Percentiles rank a stretch among this genome's conserved stretches.
phyloP scores from a whole-genome alignment of 2,329 filamentous ascomycete species.

The Fusarium albosuccineum region DNA sequence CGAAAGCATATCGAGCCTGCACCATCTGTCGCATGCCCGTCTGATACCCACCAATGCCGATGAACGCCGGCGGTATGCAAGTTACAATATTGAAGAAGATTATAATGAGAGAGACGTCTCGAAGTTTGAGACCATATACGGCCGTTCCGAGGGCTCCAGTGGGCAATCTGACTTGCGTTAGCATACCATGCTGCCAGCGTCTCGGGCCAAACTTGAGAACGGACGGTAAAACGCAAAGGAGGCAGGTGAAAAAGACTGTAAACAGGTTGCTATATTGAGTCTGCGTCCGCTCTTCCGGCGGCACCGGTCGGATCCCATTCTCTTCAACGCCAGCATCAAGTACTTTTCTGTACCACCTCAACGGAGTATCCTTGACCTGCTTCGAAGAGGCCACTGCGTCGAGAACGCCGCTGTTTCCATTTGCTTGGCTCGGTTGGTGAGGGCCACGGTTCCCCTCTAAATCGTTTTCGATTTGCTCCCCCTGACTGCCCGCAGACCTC shows the following conservation, averaged over 20 bases:
- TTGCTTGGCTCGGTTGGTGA: background rate
- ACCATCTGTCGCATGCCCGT: constrained; percentile 72
- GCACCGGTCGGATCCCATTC: constrained; percentile 69
- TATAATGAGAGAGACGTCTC: constrained; percentile 68
- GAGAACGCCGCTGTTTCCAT: background rate
- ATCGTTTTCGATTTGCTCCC: constrained; percentile 12
- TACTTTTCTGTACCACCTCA: constrained; percentile 58
- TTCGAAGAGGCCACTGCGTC: constrained; percentile 51
- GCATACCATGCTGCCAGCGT: background rate
- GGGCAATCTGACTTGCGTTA: constrained; percentile 58
- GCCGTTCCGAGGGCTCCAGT: constrained; percentile 71
- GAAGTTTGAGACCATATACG: constrained; percentile 65
- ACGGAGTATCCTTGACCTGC: constrained; percentile 45
- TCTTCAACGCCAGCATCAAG: constrained; percentile 63
- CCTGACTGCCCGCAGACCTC: background rate
- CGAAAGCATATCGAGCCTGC: constrained; percentile 72
- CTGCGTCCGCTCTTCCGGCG: constrained; percentile 65
- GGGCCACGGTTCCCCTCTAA: constrained; percentile 23
- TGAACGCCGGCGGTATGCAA: constrained; percentile 66
- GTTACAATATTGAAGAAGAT: constrained; percentile 69
- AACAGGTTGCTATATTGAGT: constrained; percentile 68
- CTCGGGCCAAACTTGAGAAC: constrained; percentile 41
- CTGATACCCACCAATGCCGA: constrained; percentile 66
- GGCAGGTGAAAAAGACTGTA: constrained; percentile 71
- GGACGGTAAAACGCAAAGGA: constrained; percentile 69